Percentiles rank a stretch among this genome's conserved stretches.
phyloP scores from a whole-genome alignment of 768 basidiomycete species.

The Leccinum uliginosum region DNA sequence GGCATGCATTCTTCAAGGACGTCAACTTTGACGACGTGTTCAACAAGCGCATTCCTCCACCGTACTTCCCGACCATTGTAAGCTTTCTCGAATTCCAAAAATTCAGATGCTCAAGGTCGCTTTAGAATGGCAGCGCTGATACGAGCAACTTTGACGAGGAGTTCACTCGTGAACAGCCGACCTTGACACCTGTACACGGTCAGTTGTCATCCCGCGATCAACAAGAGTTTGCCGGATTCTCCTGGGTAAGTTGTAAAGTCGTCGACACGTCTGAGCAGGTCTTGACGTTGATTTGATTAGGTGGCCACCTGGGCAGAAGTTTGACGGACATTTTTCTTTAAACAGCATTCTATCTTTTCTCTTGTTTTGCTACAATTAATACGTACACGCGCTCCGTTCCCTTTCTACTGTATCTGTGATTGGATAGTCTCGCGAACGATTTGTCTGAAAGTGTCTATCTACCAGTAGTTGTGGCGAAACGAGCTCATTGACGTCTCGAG shows the following conservation, averaged over 20 bases:
- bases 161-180: conserved; percentile 95
- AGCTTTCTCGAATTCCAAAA: conserved; percentile 27
- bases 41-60: conserved; percentile 93
- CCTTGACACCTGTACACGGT: conserved; percentile 94
- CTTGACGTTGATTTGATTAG: conserved; percentile 1
- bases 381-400: conserved; percentile 25
- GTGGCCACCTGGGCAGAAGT: conserved; percentile 58
- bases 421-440: conserved; percentile 33
- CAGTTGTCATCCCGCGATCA: conserved; percentile 89
- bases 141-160: conserved; percentile 96
- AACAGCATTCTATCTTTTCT: conserved; percentile 25
- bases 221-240: conserved; percentile 95
- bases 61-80: conserved; percentile 96
- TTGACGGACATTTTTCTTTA: conserved; percentile 27
- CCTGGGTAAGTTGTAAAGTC: conserved; percentile 57
- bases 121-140: conserved; percentile 77
- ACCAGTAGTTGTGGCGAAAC: conserved; percentile 2
- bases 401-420: conserved; percentile 33
- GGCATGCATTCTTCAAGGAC: conserved; percentile 98
- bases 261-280: neutral
- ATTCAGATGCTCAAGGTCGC: conserved; percentile 6
- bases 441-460: conserved; percentile 13
- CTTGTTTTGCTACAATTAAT: conserved; percentile 33
- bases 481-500: conserved; percentile 21
- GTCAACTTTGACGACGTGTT: conserved; percentile 96